Base-by-base conservation (phyloP, 768 basidiomycete species). In the Pleurotus salmoneostramineus region DNA sequence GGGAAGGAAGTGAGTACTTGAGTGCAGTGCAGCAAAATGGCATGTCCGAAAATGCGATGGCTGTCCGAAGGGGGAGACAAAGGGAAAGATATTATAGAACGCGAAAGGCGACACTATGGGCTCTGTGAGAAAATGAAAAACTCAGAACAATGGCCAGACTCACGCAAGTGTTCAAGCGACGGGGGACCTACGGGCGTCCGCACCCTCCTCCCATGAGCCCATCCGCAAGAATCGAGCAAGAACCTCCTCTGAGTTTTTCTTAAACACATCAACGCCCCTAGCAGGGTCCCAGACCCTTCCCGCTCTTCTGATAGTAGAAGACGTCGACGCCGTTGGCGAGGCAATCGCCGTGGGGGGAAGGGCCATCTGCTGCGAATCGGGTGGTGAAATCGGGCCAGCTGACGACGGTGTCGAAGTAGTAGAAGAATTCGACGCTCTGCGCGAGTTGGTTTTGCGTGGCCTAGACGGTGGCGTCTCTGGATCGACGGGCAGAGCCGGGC, bases 231-330 rank as follows among this genome's bases (percentile, higher is more conserved):
- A 94, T 49, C 89, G 78, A 7, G 89, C 83, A 32, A 95, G 77
- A 27, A 94, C 91, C 64, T 95, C 89, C 69, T 95, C 93, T 2
- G 92, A 93, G 11, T 88, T 88, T 52, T 83, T 83, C 70, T 93
- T 95, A 73, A 95, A 93, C 42, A 89, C 64, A 59, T 95, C 93
- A 2, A 95, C 85, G 45, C 87, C 88, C 17, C 93, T 85, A 7
- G 86, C 85, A 14, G 93, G 93, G 67, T 95, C 93, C 85, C 89
- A 96, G 4, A 89, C 87, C 17, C 92, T 81, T 2, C 79, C 81
- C 17, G 79, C 77, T 63, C 80, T 83, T 50, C 74, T 70, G 36
- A 68, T 49, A 3, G 77, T 69, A 5, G 72, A 65, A 14, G 70
- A 59, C 32, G 68, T 56, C 0, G 84, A 84, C 0, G 87, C 85